Percentiles rank a stretch among this genome's conserved stretches.
These are phyloP conservation scores for Colletotrichum viniferum DNA, from an alignment of 2,329 filamentous ascomycete species.

Conservation along the genomic window DNA sequence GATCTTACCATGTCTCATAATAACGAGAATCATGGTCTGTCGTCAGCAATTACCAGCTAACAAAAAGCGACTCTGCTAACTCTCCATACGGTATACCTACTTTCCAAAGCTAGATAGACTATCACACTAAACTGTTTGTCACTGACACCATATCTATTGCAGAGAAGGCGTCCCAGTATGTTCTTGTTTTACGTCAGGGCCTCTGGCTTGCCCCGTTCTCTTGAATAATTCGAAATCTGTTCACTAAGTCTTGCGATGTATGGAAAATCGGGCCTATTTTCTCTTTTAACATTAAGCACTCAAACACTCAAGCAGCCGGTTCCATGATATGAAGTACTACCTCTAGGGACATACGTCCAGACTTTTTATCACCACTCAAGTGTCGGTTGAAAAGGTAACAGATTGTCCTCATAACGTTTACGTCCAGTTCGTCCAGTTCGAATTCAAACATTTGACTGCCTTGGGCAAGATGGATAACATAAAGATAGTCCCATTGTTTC, in stretches of 20 bases:
- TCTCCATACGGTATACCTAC: too few species aligned
- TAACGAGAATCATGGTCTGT: background rate
- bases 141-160: background rate
- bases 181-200: background rate
- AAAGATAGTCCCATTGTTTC: rapidly evolving
- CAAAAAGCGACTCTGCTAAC: too few species aligned
- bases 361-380: too few species aligned
- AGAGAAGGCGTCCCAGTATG: background rate
- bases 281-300: background rate
- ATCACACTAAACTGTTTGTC: too few species aligned
- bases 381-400: too few species aligned
- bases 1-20: background rate
- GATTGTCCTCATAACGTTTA: too few species aligned
- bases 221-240: rapidly evolving
- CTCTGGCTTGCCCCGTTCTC: rapidly evolving
- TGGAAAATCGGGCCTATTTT: background rate
- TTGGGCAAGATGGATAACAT: too few species aligned
- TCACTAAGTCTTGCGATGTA: background rate
- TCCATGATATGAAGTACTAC: background rate
- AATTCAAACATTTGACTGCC: too few species aligned
- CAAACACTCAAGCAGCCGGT: background rate
- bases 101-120: too few species aligned
- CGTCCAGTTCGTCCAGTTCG: too few species aligned
- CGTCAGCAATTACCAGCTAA: too few species aligned
- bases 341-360: too few species aligned